Evolutionary conservation across 2,329 filamentous ascomycete genomes (phyloP).

Genomic region (Phaeophleospora eucalypticola): DNA sequence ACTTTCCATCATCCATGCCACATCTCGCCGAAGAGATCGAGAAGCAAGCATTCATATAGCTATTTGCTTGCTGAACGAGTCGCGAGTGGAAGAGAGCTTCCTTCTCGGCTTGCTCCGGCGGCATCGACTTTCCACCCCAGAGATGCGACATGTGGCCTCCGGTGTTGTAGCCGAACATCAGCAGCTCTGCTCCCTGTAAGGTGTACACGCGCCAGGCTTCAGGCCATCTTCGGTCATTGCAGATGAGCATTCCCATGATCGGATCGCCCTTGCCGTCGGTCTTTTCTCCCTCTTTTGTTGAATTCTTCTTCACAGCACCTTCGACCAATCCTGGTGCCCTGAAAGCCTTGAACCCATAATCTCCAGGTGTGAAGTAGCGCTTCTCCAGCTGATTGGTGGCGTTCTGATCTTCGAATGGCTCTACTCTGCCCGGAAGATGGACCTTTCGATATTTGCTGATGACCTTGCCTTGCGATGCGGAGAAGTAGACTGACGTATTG

Average conservation of each 20-base stretch:
- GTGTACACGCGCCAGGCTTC: conserved; percentile 52
- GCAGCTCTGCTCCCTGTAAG: conserved; percentile 48
- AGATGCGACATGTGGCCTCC: conserved; percentile 45
- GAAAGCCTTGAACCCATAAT: conserved; percentile 53
- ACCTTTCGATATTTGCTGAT: conserved; percentile 54
- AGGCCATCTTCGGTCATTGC: conserved; percentile 53
- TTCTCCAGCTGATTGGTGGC: conserved; percentile 55
- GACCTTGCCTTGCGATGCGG: conserved; percentile 39
- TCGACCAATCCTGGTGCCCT: conserved; percentile 46
- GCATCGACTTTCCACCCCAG: conserved; percentile 43
- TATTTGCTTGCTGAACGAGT: conserved; percentile 50
- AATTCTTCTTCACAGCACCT: conserved; percentile 34
- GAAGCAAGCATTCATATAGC: conserved; percentile 52
- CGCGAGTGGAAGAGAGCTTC: conserved; percentile 51
- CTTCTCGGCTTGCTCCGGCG: conserved; percentile 42
- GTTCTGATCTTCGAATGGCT: conserved; percentile 47
- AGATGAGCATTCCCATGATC: conserved; percentile 51
- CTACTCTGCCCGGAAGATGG: conserved; percentile 52
- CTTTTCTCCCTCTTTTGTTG: conserved; percentile 22
- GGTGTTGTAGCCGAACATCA: conserved; percentile 45
- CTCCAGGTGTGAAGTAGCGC: conserved; percentile 51
- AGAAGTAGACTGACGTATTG: conserved; percentile 53
- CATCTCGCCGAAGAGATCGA: conserved; percentile 49
- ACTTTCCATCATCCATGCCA: conserved; percentile 50
- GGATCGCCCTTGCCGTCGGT: conserved; percentile 43